Base-by-base conservation (phyloP, 257 asterid species). In the Plectranthus barbatus region DNA sequence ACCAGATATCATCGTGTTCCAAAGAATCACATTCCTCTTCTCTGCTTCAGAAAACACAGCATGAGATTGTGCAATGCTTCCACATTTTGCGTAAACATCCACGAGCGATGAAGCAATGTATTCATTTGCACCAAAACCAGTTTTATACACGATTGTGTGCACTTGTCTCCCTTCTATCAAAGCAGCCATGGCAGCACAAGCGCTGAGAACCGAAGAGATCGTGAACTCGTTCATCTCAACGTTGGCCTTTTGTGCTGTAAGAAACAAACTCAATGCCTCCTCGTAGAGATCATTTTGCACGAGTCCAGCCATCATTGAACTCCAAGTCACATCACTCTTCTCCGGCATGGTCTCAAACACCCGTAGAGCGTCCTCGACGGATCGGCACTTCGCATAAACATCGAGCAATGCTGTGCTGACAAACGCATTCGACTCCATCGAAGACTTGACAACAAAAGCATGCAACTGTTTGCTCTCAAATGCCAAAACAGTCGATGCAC, bases 1-100 rank as follows among this genome's bases (percentile, higher is more conserved):
- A 14, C 96, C 97, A 1, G 94, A 85, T 59, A 93, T 75, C 95
- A 89, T 87, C 20, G 96, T 73, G 72, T 87, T 90, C 95, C 93
- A 86, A 3, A 85, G 6, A 55, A 93, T 94, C 14, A 81, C 76
- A 69, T 83, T 93, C 59, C 62, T 79, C 79, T 74, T 88, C 68
- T 85, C 87, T 20, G 74, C 74, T 20, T 59, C 71, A n/a, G 75
- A 71, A 62, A 89, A 93, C 36, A 84, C 83, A 17, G 73, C 54
- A 50, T 93, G 67, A 3, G 96, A 82, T 9, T 90, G 91, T 4
- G 71, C 66, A 67, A 87, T 81, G 70, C 81, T 79, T 36, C 99
- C 97, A 52, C 96, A 86, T 80, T 84, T 92, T 3, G 95, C 90
- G 12, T 93, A 92, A 68, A 93, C 75, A 70, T 93, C 99, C 9